Evolutionary conservation across 2,329 filamentous ascomycete species (phyloP), one percentile per base, ranked within the genome.

Genomic region (Trichoderma breve): DNA sequence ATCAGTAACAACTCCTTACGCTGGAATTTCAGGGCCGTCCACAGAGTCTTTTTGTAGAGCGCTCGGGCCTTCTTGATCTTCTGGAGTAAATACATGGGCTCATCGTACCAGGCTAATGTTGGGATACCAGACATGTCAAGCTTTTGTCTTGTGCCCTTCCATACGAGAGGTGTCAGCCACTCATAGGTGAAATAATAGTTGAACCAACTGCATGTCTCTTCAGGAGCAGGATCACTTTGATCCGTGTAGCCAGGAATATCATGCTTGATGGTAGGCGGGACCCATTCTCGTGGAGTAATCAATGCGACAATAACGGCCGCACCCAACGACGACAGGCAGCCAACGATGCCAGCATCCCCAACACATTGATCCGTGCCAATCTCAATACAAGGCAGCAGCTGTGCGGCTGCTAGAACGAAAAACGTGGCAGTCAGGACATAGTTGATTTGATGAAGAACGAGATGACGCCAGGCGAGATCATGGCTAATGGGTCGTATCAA

Each of bases 151-250:
- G 81, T 80, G 30, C 86, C 86, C 73, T 82, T 86, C 79, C 85
- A 82, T 64, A 88, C 82, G 58, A 86, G 77, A 28, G 83, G 82
- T 3, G 84, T 86, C 34, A 88, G 78, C 84, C 85, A 88, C 70
- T 83, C 82, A 75, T 85, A 88, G 5, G 84, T 84, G 68, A 85
- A 81, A 74, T 86, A 87, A 74, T 85, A 86, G 65, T 82, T 83
- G 69, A 86, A 80, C 85, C 85, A 88, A 72, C 85, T 87, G 78
- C 85, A 86, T 3, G 82, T 85, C 75, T 88, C 86, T 75, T 88
- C 86, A 0, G 82, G 84, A 2, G 85, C 82, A 6, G 86, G 85
- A 65, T 83, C 81, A 24, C 76, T 74, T n/a, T 79, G 78, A 14
- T 79, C 75, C 24, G 80, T 77, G 66, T 81, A 81, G 18, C 82